Conservation (phyloP, 208 protist genomes). For the Naegleria lovaniensis region DNA sequence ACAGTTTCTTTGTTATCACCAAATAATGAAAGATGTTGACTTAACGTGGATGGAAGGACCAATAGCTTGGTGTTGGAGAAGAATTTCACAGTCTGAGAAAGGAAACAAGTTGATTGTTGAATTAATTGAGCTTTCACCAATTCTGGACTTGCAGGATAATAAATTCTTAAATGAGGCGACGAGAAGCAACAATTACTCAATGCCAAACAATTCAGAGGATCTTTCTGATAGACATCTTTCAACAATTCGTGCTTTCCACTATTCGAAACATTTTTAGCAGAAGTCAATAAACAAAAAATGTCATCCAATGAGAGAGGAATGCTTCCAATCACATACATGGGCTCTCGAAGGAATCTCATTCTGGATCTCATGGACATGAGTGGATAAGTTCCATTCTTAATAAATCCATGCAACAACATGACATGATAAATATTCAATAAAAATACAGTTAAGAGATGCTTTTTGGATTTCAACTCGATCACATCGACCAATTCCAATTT, state of each 20-base stretch:
- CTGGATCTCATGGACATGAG: neutral
- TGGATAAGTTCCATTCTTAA: neutral
- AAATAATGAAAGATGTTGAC: neutral
- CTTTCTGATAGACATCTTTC: neutral
- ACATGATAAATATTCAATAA: slow-evolving; percentile 14
- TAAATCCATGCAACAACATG: slow-evolving; percentile 12
- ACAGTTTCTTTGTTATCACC: neutral
- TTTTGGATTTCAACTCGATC: neutral
- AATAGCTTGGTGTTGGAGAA: neutral
- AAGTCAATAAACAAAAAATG: neutral
- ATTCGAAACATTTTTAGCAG: neutral
- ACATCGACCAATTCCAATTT: neutral
- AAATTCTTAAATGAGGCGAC: neutral
- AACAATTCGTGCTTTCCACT: neutral
- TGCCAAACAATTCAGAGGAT: neutral
- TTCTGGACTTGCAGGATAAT: neutral
- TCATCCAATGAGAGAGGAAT: neutral
- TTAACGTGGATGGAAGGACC: neutral
- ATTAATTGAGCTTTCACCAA: neutral
- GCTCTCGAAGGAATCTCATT: neutral
- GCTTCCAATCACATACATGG: neutral
- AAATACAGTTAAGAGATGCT: neutral
- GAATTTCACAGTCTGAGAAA: neutral
- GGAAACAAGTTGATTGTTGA: neutral
- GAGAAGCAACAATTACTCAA: neutral